phyloP scores from a whole-genome alignment of 192 early-diverging fungal species.

The Rhizophagus clarus region DNA sequence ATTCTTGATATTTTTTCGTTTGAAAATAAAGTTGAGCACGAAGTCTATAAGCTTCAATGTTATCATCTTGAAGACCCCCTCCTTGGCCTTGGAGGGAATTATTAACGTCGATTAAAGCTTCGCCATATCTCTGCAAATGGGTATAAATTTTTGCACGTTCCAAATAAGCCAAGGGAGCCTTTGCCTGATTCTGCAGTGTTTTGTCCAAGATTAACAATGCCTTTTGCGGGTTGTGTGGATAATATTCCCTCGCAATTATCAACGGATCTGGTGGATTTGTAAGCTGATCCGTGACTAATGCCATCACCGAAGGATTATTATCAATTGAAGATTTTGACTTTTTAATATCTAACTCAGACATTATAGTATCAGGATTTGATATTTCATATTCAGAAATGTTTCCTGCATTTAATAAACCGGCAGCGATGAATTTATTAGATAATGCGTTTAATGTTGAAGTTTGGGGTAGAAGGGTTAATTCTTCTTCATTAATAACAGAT shows the following conservation, averaged over 20 bases:
- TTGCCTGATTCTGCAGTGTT: background rate
- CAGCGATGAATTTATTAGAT: background rate
- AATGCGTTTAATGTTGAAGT: background rate
- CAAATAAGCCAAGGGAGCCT: background rate
- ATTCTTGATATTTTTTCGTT: background rate
- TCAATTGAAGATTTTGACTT: background rate
- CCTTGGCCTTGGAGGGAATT: background rate
- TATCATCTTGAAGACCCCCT: background rate
- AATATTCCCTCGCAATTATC: background rate
- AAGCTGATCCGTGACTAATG: background rate
- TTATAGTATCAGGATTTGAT: background rate
- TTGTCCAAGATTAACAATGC: background rate
- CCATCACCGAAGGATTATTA: too few relatives aligned
- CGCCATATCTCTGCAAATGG: background rate
- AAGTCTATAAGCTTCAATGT: background rate
- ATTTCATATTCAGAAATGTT: background rate
- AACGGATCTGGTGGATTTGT: background rate
- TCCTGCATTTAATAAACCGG: too few relatives aligned
- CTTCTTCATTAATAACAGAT: background rate
- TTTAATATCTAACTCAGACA: background rate
- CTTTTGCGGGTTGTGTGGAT: background rate
- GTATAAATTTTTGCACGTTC: background rate
- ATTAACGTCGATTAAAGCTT: background rate
- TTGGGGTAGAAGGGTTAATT: background rate
- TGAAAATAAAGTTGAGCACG: background rate